These are phyloP conservation scores for Micromonas pusilla DNA, from an alignment of 139 green algal species.

Conservation along the genomic window DNA sequence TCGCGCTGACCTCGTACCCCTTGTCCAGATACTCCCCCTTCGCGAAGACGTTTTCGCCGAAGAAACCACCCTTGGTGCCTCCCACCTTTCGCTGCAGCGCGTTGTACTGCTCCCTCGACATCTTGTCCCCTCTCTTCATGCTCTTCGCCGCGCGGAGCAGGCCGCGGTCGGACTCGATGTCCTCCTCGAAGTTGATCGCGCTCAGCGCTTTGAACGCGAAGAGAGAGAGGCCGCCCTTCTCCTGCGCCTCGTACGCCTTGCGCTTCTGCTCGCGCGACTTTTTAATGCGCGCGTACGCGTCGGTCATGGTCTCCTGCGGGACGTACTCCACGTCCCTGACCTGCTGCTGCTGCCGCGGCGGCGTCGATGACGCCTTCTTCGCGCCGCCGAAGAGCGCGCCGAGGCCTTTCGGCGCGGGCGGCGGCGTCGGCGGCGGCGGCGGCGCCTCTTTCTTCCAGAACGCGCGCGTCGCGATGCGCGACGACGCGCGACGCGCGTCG, in stretches of 20 bases:
- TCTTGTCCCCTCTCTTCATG: conserved; percentile 26
- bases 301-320: conserved; percentile 7
- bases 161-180: conserved; percentile 22
- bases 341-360: not conserved
- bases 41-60: conserved; percentile 16
- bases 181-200: conserved; percentile 30
- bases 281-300: conserved; percentile 29
- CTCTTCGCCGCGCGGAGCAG: conserved; percentile 1
- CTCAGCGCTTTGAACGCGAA: not conserved
- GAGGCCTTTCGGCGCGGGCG: not conserved
- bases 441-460: conserved; percentile 13
- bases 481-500: not conserved
- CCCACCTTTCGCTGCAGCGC: conserved; percentile 26
- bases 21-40: conserved; percentile 11
- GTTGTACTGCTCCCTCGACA: conserved; percentile 24
- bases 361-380: not conserved
- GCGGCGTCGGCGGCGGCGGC: not conserved
- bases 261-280: not conserved
- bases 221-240: conserved; percentile 11
- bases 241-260: conserved; percentile 15
- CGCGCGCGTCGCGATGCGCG: not conserved
- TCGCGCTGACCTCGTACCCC: not conserved
- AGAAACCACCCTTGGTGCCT: conserved; percentile 27
- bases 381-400: not conserved
- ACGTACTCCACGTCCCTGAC: conserved; percentile 1